These are phyloP conservation scores for Botrytis elliptica DNA, from an alignment of 2,329 filamentous ascomycete genomes.

Conservation along the genomic window DNA sequence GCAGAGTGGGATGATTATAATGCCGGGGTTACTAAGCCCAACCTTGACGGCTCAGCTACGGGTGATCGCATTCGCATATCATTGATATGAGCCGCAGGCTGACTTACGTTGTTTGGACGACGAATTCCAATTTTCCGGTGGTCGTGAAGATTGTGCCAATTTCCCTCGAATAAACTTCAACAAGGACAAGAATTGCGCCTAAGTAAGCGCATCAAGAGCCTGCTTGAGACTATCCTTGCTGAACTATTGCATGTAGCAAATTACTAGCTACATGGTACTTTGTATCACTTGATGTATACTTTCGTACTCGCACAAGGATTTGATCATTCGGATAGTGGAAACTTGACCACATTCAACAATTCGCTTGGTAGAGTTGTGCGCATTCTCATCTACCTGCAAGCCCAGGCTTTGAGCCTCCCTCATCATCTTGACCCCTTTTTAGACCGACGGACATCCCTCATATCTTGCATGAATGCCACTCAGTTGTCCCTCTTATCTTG, in stretches of 20 bases:
- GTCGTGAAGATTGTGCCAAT: not conserved
- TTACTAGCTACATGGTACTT: not conserved
- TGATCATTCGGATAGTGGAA: not conserved
- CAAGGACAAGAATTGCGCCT: not conserved
- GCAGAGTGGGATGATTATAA: not conserved
- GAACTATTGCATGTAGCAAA: not conserved
- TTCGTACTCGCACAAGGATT: not conserved
- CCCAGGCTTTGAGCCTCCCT: not conserved
- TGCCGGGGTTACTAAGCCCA: not conserved
- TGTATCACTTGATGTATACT: not conserved
- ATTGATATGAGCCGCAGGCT: not conserved
- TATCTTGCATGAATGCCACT: not conserved
- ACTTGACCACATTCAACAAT: not conserved
- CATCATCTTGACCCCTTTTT: not conserved
- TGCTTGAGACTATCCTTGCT: not conserved
- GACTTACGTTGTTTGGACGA: not conserved
- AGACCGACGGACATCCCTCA: not conserved
- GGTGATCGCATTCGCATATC: not conserved
- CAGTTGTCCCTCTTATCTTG: not conserved
- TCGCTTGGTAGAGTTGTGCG: not conserved
- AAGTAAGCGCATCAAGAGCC: not conserved
- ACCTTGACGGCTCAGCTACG: not conserved
- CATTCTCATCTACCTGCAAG: not conserved
- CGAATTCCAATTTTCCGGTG: not conserved
- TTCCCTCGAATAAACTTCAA: not conserved